phyloP scores from a whole-genome alignment of 257 asterid genomes.

The Solanum sejunctum region DNA sequence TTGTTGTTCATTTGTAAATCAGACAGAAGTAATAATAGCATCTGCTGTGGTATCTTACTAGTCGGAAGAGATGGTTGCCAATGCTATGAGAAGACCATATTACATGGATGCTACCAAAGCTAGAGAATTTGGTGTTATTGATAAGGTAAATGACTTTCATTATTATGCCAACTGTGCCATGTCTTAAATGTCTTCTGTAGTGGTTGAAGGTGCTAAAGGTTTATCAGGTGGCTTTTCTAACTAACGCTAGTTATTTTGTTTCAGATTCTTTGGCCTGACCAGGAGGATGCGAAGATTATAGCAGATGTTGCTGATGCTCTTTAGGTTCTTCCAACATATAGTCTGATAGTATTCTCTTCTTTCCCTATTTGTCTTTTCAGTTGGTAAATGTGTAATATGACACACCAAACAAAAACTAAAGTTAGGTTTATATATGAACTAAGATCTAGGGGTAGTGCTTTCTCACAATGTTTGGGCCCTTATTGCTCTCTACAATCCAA shows the following conservation, averaged over 20 bases:
- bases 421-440: neutral
- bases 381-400: neutral
- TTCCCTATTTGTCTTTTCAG: neutral
- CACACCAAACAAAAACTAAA: neutral
- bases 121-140: constrained; percentile 77
- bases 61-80: constrained; percentile 63
- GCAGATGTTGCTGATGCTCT: constrained; percentile 54
- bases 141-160: constrained; percentile 40
- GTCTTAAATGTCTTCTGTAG: neutral
- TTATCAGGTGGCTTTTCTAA: neutral
- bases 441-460: neutral
- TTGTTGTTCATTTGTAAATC: neutral
- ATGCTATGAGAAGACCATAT: constrained; percentile 53
- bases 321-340: constrained; percentile 16
- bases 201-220: neutral
- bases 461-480: neutral
- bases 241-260: constrained; percentile 13
- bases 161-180: neutral
- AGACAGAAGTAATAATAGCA: neutral
- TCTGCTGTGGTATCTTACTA: constrained; percentile 13
- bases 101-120: constrained; percentile 72
- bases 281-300: constrained; percentile 71
- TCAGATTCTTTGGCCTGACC: constrained; percentile 81
- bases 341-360: constrained; percentile 17
- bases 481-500: neutral